These are phyloP conservation scores for Chlorella sp. DNA, from an alignment of 139 green algal species.

Conservation along the genomic window DNA sequence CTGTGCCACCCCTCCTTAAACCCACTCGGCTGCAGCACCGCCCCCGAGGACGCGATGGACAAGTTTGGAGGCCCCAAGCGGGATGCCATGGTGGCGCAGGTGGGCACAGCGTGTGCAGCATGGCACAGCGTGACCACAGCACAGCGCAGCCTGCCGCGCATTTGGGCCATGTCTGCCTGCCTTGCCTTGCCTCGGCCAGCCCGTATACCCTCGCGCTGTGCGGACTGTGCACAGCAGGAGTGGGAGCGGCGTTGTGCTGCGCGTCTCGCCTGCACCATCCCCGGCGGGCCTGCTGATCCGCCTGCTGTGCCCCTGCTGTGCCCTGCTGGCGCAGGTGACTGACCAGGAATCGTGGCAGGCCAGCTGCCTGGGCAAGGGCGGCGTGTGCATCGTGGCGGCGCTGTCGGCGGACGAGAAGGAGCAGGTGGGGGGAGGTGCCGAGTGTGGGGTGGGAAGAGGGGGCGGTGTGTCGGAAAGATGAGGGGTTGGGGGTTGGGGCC, in stretches of 20 bases:
- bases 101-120: neutral
- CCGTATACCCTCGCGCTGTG: too few relatives aligned
- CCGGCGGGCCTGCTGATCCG: too few relatives aligned
- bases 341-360: slow-evolving; percentile 20
- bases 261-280: too few relatives aligned
- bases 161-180: neutral
- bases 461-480: neutral
- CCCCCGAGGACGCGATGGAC: slow-evolving; percentile 17
- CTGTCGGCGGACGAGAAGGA: slow-evolving; percentile 23
- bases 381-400: slow-evolving; percentile 51
- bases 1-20: neutral
- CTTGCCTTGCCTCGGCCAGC: neutral
- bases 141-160: neutral
- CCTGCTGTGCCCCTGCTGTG: neutral
- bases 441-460: neutral
- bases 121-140: neutral
- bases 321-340: slow-evolving; percentile 28
- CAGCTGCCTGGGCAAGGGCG: slow-evolving; percentile 38
- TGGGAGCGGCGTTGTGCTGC: too few relatives aligned
- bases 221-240: too few relatives aligned
- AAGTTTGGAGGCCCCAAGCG: slow-evolving; percentile 11
- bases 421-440: neutral
- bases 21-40: neutral
- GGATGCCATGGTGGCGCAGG: slow-evolving; percentile 1
- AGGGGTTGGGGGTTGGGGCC: neutral